Evolutionary conservation across 352 stramenopile species (phyloP).

Genomic region (Phytophthora cryptogea): DNA sequence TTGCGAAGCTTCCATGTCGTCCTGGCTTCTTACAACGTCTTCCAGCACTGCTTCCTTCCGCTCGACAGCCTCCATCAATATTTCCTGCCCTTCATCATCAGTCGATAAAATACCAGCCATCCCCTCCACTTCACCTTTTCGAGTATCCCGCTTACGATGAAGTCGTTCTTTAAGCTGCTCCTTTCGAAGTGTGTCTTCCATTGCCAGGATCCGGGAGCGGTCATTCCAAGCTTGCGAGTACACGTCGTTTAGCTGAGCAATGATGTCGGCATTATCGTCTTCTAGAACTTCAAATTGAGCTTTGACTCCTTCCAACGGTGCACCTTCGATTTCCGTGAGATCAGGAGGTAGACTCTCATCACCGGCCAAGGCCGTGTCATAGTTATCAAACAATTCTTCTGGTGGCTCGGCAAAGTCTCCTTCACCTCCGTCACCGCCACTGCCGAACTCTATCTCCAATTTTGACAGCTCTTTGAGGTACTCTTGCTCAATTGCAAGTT

Average conservation of each 20-base stretch:
- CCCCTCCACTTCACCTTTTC: neutral
- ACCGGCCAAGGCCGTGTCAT: slow-evolving; percentile 8
- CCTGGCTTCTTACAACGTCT: slow-evolving; percentile 41
- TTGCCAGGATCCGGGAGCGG: slow-evolving; percentile 24
- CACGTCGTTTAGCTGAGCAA: slow-evolving; percentile 37
- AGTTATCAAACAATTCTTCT: slow-evolving; percentile 9
- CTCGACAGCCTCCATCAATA: slow-evolving; percentile 10
- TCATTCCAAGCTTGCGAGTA: slow-evolving; percentile 41
- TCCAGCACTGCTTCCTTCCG: slow-evolving; percentile 37
- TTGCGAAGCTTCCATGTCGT: slow-evolving; percentile 37
- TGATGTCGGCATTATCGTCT: slow-evolving; percentile 41
- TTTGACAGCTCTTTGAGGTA: slow-evolving; percentile 53
- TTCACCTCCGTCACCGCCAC: slow-evolving; percentile 15
- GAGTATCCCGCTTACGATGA: slow-evolving; percentile 19
- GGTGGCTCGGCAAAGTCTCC: slow-evolving; percentile 34
- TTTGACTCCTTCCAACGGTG: neutral
- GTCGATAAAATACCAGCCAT: neutral
- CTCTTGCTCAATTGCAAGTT: slow-evolving; percentile 56
- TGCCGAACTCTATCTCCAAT: slow-evolving; percentile 58
- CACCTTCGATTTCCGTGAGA: neutral
- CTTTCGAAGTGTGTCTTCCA: slow-evolving; percentile 40
- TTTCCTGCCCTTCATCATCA: slow-evolving; percentile 12
- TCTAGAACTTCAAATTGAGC: neutral
- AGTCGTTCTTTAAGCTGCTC: slow-evolving; percentile 34
- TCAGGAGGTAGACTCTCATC: slow-evolving; percentile 10